These are phyloP conservation scores for Gremmenia infestans DNA, from an alignment of 2,329 filamentous ascomycete genomes.

Conservation along the genomic window DNA sequence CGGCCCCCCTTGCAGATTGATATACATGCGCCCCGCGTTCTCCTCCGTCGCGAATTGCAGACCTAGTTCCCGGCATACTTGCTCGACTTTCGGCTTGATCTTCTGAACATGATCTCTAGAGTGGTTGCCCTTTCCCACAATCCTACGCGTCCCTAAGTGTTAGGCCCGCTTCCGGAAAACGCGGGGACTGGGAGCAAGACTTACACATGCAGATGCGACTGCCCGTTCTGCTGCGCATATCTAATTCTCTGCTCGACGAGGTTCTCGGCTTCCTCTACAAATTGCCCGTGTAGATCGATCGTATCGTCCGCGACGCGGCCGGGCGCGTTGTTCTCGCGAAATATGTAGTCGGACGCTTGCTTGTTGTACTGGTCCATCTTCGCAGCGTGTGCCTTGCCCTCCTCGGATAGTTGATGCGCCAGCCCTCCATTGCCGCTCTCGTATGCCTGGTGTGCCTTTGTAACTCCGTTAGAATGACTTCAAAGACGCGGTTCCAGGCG, in stretches of 20 bases:
- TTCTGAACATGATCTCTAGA: constrained; percentile 78
- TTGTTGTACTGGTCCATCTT: constrained; percentile 86
- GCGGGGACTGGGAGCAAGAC: constrained; percentile 20
- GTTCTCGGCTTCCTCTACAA: constrained; percentile 88
- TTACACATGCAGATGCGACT: constrained; percentile 79
- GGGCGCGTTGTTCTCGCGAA: constrained; percentile 84
- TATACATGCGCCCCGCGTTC: constrained; percentile 83
- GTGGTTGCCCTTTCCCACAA: constrained; percentile 95
- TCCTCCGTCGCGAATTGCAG: constrained; percentile 81
- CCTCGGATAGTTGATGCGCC: constrained; percentile 79
- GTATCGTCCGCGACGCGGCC: constrained; percentile 73
- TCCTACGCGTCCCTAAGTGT: constrained; percentile 38
- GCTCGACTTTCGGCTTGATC: constrained; percentile 91
- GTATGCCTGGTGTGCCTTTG: constrained; percentile 72
- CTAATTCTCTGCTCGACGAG: constrained; percentile 83
- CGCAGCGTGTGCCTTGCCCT: constrained; percentile 78
- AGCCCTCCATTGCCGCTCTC: constrained; percentile 71
- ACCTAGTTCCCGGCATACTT: constrained; percentile 76
- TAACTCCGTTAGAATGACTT: constrained; percentile 1
- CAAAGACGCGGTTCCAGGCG: not conserved
- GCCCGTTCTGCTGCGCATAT: constrained; percentile 66
- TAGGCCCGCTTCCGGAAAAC: not conserved
- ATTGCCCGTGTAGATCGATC: constrained; percentile 92
- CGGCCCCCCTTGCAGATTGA: constrained; percentile 74
- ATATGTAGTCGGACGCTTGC: constrained; percentile 90